Conservation (phyloP, 352 stramenopile genomes). For the Phytopythium sindhum region DNA sequence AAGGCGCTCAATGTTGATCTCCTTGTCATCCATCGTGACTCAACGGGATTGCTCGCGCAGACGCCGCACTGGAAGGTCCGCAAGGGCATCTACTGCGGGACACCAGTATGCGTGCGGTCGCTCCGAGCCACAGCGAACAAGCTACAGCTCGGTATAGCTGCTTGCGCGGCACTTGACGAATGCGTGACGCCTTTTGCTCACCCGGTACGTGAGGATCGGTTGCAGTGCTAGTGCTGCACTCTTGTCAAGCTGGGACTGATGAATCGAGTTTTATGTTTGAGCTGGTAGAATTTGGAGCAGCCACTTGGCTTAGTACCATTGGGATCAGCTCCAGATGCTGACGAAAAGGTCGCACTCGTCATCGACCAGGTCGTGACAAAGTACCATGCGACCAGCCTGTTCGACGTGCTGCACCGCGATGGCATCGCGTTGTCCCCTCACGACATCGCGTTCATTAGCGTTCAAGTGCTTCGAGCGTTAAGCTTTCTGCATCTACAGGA, state of each 20-base stretch:
- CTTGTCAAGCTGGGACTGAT: background rate
- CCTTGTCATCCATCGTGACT: background rate
- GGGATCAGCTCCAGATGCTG: background rate
- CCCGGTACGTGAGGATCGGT: slow-evolving; percentile 20
- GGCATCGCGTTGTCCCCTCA: slow-evolving; percentile 23
- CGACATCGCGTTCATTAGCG: slow-evolving; percentile 46
- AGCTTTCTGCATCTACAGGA: slow-evolving; percentile 36
- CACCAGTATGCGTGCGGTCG: slow-evolving; percentile 27
- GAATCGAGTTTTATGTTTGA: background rate
- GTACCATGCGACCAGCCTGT: slow-evolving; percentile 40
- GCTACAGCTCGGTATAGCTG: slow-evolving; percentile 32
- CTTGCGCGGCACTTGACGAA: slow-evolving; percentile 24
- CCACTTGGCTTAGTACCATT: slow-evolving; percentile 35
- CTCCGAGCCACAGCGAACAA: slow-evolving; percentile 32
- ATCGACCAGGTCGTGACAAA: slow-evolving; percentile 40
- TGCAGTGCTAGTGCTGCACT: background rate
- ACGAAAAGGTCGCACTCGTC: background rate
- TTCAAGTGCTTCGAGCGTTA: slow-evolving; percentile 37
- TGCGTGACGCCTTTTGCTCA: slow-evolving; percentile 28
- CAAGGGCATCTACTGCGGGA: slow-evolving; percentile 20
- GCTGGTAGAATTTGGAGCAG: slow-evolving; percentile 36
- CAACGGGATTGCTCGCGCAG: slow-evolving; percentile 19
- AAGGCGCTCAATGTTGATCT: background rate
- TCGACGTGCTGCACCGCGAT: slow-evolving; percentile 52
- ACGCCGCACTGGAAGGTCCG: slow-evolving; percentile 34